Evolutionary conservation across 257 asterid species (phyloP).

Genomic region (Eucommia ulmoides): DNA sequence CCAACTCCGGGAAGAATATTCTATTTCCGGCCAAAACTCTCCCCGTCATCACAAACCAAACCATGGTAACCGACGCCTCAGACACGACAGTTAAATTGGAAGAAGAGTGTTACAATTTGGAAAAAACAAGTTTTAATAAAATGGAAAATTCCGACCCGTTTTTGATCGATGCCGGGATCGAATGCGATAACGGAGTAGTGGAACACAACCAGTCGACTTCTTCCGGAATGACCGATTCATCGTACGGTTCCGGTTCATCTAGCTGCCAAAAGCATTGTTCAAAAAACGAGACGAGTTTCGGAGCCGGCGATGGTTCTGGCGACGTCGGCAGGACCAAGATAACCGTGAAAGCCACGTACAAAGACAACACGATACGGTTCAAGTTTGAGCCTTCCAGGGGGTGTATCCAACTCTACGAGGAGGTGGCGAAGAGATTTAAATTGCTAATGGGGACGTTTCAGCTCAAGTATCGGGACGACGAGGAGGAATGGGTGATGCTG

Average conservation of each 20-base stretch:
- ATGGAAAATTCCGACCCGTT: too few relatives aligned
- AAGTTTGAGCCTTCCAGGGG: slow-evolving; percentile 49
- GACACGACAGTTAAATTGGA: slow-evolving; percentile 41
- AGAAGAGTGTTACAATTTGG: slow-evolving; percentile 22
- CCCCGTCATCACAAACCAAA: slow-evolving; percentile 11
- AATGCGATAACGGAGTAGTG: slow-evolving; percentile 18
- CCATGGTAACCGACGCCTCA: slow-evolving; percentile 21
- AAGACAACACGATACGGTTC: slow-evolving; percentile 55
- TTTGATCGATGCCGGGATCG: too few relatives aligned
- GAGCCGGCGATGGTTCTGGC: slow-evolving; percentile 18
- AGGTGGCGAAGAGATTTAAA: slow-evolving; percentile 61
- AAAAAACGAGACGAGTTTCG: slow-evolving; percentile 43
- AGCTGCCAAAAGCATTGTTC: slow-evolving; percentile 41
- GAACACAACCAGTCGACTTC: slow-evolving; percentile 45
- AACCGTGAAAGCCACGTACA: slow-evolving; percentile 55
- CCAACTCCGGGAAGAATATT: slow-evolving; percentile 15
- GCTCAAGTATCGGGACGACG: slow-evolving; percentile 80
- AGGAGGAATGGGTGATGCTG: slow-evolving; percentile 94
- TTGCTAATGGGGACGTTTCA: slow-evolving; percentile 57
- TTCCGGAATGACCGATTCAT: slow-evolving; percentile 57
- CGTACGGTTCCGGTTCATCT: slow-evolving; percentile 43
- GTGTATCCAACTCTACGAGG: slow-evolving; percentile 47
- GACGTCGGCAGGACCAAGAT: slow-evolving; percentile 41
- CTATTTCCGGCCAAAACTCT: slow-evolving; percentile 16
- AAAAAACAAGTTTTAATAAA: slow-evolving; percentile 9